phyloP scores from a whole-genome alignment of 257 asterid species.

The Petunia axillaris region DNA sequence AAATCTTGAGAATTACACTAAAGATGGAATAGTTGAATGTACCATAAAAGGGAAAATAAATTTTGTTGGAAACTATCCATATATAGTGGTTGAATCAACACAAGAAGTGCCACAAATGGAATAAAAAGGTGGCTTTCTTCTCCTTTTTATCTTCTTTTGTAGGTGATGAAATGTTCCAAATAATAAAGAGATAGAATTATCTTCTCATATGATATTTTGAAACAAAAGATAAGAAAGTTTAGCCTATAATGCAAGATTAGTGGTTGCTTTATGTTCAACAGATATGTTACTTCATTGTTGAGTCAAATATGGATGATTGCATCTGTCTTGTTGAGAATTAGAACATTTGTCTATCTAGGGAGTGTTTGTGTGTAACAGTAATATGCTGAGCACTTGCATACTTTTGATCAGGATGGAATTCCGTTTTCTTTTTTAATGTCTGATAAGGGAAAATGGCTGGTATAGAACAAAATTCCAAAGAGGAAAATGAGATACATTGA shows the following conservation, averaged over 20 bases:
- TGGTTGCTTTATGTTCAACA: not conserved
- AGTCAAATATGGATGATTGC: conserved; percentile 9
- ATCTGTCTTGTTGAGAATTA: not conserved
- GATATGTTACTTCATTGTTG: not conserved
- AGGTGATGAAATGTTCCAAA: conserved; percentile 18
- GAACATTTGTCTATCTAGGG: conserved; percentile 14
- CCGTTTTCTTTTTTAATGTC: conserved; percentile 9
- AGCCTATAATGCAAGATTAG: not conserved
- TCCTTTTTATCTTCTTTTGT: not conserved
- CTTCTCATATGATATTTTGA: conserved; percentile 1
- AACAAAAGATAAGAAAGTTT: conserved; percentile 15
- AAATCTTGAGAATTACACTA: conserved; percentile 12
- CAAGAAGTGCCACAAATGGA: not conserved
- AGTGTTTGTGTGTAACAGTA: not conserved
- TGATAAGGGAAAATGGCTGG: not conserved
- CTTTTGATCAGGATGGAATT: conserved; percentile 14
- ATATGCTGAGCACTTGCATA: conserved; percentile 14
- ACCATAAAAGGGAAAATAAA: conserved; percentile 3
- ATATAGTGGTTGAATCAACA: not conserved
- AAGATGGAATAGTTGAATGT: not conserved
- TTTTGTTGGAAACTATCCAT: not conserved
- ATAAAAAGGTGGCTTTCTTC: not conserved
- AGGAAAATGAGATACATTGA: not conserved
- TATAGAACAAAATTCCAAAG: not conserved
- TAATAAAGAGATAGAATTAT: conserved; percentile 13